Base-by-base conservation (phyloP, 192 early-diverging fungal genomes). In the Chytriomyces hyalinus region DNA sequence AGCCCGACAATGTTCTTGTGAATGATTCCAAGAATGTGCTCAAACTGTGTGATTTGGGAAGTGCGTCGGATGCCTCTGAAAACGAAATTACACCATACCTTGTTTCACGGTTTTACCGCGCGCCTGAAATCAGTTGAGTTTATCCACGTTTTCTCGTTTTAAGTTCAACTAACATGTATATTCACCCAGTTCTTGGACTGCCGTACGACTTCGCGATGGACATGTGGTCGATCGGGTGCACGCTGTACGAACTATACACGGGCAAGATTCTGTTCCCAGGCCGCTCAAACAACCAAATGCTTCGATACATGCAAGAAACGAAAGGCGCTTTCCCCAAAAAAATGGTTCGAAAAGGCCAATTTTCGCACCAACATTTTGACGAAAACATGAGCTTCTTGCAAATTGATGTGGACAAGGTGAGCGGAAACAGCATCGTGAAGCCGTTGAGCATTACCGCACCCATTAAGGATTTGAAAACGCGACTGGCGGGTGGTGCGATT, bases 1-100 rank as follows among this genome's bases (percentile, higher is more conserved):
- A 99, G 80, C 97, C 97, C 0, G 97, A 99, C 78, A 99, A 99
- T 82, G 94, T 98, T 77, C 86, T 99, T 68, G 96, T 96, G 4
- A 91, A 90, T 9, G 94, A 94, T 73, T 70, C 63, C 57, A 91
- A 94, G 73, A 93, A 88, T 66, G 85, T 86, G 2, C 84, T 97
- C 6, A 97, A 97, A 81, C 88, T 99, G 61, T 95, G 94, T 77
- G 97, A 99, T 85, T 86, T 99, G 76, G 97, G 97, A 36, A 94
- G 92, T 0, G 97, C 96, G 11, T 93, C 92, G 24, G 94, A 97
- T 71, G 92, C 91, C 8, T 80, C 84, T 2, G 96, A 97, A 79
- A 94, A 92, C 78, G 95, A 97, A 53, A 93, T 97, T 62, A 99
- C 96, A 43, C 96, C 97, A 4, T 99, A 99, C 73, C 81, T 99